Evolutionary conservation across 2,329 filamentous ascomycete species (phyloP).

Genomic region (Calonectria naviculata): DNA sequence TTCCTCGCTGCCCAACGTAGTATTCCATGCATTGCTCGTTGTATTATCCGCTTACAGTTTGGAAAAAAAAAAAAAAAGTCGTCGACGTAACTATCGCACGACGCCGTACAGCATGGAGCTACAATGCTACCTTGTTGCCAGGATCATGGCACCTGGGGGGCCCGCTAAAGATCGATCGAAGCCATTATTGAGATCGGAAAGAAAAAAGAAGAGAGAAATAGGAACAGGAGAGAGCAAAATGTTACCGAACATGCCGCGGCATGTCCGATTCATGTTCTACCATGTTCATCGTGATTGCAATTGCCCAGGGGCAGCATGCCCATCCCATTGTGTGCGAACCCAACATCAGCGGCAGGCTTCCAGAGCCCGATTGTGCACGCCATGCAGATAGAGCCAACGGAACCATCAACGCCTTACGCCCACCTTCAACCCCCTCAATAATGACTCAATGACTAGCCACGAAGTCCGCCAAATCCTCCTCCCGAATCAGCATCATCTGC

Average conservation of each 20-base stretch:
- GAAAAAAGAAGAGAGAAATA: neutral
- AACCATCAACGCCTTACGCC: neutral
- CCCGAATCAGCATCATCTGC: constrained; percentile 57
- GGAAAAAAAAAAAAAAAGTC: neutral
- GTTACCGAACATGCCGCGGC: neutral
- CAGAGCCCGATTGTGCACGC: constrained; percentile 7
- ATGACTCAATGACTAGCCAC: constrained; percentile 30
- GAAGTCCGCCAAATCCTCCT: constrained; percentile 53
- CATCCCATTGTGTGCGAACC: neutral
- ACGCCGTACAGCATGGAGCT: neutral
- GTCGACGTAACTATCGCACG: constrained; percentile 7
- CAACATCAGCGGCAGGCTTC: constrained; percentile 8
- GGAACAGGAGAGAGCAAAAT: neutral
- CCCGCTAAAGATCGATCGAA: neutral
- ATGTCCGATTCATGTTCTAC: neutral
- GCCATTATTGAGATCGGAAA: neutral
- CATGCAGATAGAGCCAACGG: constrained; percentile 1
- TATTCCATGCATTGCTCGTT: neutral
- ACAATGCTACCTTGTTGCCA: constrained; percentile 2
- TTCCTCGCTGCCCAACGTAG: constrained; percentile 22
- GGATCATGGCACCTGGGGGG: neutral
- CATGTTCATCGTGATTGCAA: neutral
- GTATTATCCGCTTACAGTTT: neutral
- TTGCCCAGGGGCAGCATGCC: neutral
- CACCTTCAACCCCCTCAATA: neutral